Evolutionary conservation across 371 early-diverging fungal genomes (phyloP).

Genomic region (Capniomyces stellatus): DNA sequence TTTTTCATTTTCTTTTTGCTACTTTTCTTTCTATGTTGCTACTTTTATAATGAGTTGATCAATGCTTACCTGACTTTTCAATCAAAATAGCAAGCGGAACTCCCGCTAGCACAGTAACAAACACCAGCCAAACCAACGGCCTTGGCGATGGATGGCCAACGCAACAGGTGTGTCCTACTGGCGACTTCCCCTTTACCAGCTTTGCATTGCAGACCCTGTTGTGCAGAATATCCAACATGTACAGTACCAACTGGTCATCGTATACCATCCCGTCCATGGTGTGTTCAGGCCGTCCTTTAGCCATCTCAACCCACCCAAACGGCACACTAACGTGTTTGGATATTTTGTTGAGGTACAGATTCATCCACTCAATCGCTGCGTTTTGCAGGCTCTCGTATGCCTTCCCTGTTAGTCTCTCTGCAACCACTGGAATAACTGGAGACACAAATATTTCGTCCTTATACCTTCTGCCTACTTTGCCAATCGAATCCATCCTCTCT

Average conservation of each 20-base stretch:
- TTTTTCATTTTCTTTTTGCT: neutral
- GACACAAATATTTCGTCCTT: constrained; percentile 17
- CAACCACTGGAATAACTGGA: constrained; percentile 21
- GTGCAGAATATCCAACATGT: constrained; percentile 35
- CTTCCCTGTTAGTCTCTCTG: constrained; percentile 20
- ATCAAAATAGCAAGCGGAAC: constrained; percentile 26
- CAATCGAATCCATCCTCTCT: constrained; percentile 24
- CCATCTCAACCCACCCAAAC: constrained; percentile 33
- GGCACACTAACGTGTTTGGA: constrained; percentile 14
- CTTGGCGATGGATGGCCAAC: constrained; percentile 30
- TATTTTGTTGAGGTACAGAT: constrained; percentile 23
- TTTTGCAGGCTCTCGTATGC: constrained; percentile 17
- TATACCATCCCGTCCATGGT: constrained; percentile 48
- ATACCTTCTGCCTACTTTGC: constrained; percentile 13
- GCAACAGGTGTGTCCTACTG: constrained; percentile 40
- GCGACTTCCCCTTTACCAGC: constrained; percentile 22
- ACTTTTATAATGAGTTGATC: neutral
- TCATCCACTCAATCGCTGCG: constrained; percentile 33
- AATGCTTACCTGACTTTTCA: constrained; percentile 4
- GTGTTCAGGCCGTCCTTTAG: constrained; percentile 14
- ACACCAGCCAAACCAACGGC: constrained; percentile 26
- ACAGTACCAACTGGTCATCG: constrained; percentile 21
- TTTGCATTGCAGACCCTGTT: constrained; percentile 42
- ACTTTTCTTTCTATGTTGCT: neutral
- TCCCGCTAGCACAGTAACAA: constrained; percentile 25